These are phyloP conservation scores for Nemania diffusa DNA, from an alignment of 2,329 filamentous ascomycete genomes.

Conservation along the genomic window DNA sequence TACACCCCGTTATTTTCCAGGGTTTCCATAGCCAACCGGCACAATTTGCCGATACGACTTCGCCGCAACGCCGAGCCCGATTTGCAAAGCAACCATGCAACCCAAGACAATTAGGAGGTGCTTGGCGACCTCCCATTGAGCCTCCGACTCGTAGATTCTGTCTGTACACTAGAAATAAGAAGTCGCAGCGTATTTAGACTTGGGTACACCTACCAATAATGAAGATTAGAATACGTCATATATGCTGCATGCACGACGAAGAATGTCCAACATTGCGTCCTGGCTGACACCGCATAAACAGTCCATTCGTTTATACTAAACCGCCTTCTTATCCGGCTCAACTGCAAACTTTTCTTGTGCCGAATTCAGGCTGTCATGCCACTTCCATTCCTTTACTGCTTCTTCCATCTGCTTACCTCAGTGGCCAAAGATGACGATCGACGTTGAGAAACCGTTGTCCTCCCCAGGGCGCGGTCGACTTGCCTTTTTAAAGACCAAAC, in stretches of 20 bases:
- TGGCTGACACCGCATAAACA: background rate
- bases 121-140: conserved; percentile 12
- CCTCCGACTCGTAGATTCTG: background rate
- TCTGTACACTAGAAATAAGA: too few species aligned
- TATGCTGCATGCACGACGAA: background rate
- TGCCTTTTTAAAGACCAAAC: conserved; percentile 41
- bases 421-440: conserved; percentile 16
- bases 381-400: conserved; percentile 4
- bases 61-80: background rate
- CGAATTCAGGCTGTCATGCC: conserved; percentile 7
- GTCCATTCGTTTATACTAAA: background rate
- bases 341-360: background rate
- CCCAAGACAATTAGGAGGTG: conserved; percentile 19
- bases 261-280: background rate
- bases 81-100: background rate
- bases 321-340: background rate
- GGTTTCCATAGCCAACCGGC: background rate
- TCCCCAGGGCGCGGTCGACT: conserved; percentile 31
- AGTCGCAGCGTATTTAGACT: background rate
- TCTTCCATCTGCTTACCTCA: background rate
- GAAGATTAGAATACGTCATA: conserved; percentile 17
- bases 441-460: conserved; percentile 27
- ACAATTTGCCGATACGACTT: conserved; percentile 22
- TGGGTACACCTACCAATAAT: too few species aligned
- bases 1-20: background rate